These are phyloP conservation scores for Colletotrichum sublineola DNA, from an alignment of 2,329 filamentous ascomycete species.

Conservation along the genomic window DNA sequence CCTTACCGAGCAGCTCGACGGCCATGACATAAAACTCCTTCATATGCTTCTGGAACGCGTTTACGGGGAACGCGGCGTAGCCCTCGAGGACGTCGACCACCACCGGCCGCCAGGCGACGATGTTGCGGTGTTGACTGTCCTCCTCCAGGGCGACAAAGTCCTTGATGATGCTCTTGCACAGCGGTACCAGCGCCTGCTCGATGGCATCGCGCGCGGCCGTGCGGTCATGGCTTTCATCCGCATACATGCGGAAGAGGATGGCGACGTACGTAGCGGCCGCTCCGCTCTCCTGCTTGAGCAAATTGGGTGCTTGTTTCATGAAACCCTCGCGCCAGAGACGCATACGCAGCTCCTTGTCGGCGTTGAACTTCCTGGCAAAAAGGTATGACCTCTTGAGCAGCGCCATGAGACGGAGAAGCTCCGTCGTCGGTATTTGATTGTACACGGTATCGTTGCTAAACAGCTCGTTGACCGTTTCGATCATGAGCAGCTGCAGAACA, in stretches of 20 bases:
- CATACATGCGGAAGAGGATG: constrained; percentile 97
- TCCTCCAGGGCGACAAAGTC: constrained; percentile 90
- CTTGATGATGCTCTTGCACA: constrained; percentile 94
- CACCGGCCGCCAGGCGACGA: constrained; percentile 95
- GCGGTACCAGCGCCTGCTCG: constrained; percentile 90
- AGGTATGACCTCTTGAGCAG: constrained; percentile 96
- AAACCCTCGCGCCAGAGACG: constrained; percentile 97
- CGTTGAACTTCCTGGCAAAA: constrained; percentile 97
- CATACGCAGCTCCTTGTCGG: constrained; percentile 95
- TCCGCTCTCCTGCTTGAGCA: constrained; percentile 96
- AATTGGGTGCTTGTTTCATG: constrained; percentile 98
- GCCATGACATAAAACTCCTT: constrained; percentile 87
- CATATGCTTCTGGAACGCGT: constrained; percentile 85
- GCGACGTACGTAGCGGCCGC: constrained; percentile 94
- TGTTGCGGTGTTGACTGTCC: constrained; percentile 96
- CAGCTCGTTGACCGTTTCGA: constrained; percentile 98
- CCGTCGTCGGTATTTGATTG: constrained; percentile 87
- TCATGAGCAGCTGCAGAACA: constrained; percentile 97
- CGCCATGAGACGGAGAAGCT: constrained; percentile 92
- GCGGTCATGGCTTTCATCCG: constrained; percentile 86
- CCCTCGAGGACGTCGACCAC: constrained; percentile 97
- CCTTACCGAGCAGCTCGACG: constrained; percentile 85
- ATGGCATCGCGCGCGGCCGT: constrained; percentile 84
- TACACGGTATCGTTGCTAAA: constrained; percentile 98
- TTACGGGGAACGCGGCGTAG: constrained; percentile 84